Base-by-base conservation (phyloP, 306 rosid genomes). In the Pterocarpus santalinus region DNA sequence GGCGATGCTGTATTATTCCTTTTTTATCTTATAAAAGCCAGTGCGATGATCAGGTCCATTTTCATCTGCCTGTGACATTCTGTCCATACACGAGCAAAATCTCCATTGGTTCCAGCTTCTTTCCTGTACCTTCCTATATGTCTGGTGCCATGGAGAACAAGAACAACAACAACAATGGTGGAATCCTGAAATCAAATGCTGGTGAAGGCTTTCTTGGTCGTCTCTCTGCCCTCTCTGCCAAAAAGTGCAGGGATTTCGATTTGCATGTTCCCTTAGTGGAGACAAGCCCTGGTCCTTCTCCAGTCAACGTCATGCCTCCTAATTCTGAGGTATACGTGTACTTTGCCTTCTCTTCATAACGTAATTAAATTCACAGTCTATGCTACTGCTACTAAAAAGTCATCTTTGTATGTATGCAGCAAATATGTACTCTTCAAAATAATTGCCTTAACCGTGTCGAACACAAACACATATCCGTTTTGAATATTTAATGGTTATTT, bases 261-360 rank as follows among this genome's bases (percentile, higher is more conserved):
- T 85, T 80, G 3, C 22, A 64, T 53, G 17, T 73, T 66, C 80
- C 65, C 46, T 41, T 75, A 63, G 86, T 87, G 82, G 82, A 81
- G 65, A 16, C 77, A 11, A 85, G 71, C 52, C 78, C 85, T 5
- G 57, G 71, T 56, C 85, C 68, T 39, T 13, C 15, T 58, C 15
- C 4, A 4, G 49, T 89, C 11, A 86, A 92, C 7, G 51, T 87
- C 61, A 86, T 89, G 90, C 82, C 86, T 8, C 89, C 88, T 43
- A 76, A 87, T 73, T 65, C 84, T 67, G 87, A 84, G 88, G 97
- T 75, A 61, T n/a, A 56, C 5, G 0, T 11, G 12, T 62, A 8
- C 10, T 22, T 22, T 22, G 28, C 28, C 28, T 22, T 22, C 28
- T 22, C 0, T 22, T 22, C 28, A 22, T 22, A 5, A 11, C 30